Percentiles rank a stretch among this genome's conserved stretches.
Evolutionary conservation across 2,329 filamentous ascomycete species (phyloP).

Genomic region (Dothideomycetes sp.): DNA sequence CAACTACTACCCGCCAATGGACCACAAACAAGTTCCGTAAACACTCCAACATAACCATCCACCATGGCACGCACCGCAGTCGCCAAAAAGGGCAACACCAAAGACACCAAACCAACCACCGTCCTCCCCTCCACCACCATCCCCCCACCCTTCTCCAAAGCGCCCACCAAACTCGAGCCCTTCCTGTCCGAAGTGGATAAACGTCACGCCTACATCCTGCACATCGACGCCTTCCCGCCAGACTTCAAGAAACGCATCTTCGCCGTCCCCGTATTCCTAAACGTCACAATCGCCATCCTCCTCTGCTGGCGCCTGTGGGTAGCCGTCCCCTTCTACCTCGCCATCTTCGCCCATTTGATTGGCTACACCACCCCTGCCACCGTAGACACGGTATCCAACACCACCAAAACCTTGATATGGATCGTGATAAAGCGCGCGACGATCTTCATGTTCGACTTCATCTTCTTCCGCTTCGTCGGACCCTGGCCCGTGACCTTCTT

Average conservation of each 20-base stretch:
- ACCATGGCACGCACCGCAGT: slow-evolving; percentile 8
- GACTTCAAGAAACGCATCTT: slow-evolving; percentile 77
- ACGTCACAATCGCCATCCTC: slow-evolving; percentile 52
- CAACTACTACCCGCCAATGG: no score
- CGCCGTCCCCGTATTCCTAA: slow-evolving; percentile 65
- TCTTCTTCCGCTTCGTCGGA: slow-evolving; percentile 31
- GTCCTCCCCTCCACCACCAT: slow-evolving; percentile 10
- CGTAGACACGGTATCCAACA: slow-evolving; percentile 46
- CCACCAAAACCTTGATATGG: slow-evolving; percentile 45
- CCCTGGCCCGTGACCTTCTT: slow-evolving; percentile 42
- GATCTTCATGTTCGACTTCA: slow-evolving; percentile 66
- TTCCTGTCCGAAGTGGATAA: slow-evolving; percentile 57
- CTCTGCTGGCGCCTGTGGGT: slow-evolving; percentile 58
- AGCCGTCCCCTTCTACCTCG: slow-evolving; percentile 63
- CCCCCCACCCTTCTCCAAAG: slow-evolving; percentile 46
- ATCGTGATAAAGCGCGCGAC: slow-evolving; percentile 49
- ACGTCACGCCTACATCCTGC: slow-evolving; percentile 69
- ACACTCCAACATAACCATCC: no score
- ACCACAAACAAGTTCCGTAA: no score
- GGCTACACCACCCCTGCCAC: slow-evolving; percentile 57
- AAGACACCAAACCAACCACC: slow-evolving; percentile 1
- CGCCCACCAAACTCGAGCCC: slow-evolving; percentile 50
- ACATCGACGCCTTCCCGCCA: slow-evolving; percentile 62
- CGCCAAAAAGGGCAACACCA: slow-evolving; percentile 2
- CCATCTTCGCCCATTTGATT: slow-evolving; percentile 51